Base-by-base conservation (phyloP, 2,329 filamentous ascomycete species). In the Aspergillus sergii region DNA sequence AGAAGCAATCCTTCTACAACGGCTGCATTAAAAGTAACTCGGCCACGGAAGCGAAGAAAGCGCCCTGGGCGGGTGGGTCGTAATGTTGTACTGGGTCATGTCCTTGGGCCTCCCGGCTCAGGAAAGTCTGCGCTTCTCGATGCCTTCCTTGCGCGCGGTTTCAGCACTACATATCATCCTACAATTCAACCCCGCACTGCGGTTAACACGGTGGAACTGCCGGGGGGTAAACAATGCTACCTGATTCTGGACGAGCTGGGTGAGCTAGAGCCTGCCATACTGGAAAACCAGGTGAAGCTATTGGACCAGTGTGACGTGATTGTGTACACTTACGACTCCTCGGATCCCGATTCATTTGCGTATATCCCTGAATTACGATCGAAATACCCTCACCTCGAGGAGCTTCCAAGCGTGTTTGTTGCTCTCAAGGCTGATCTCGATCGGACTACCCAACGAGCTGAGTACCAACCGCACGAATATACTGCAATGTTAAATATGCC, bases 271-370 rank as follows among this genome's bases (percentile, higher is more conserved):
- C 91, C 93, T 0, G 95, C 95, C 14, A 93, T 98, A 60, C 83
- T 99, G 3, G 95, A 98, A 61, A 99, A 99, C 74, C 89, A 90
- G 73, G 87, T 89, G 51, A 97, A 96, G 78, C 84, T 82, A 4
- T 72, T 99, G 16, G 93, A 97, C 72, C 89, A 93, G 7, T 98
- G 94, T 78, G 95, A 99, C 77, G 85, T 99, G 28, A 86, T 99
- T 53, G 96, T 94, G 79, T 98, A 96, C 79, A 90, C 93, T 0
- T 99, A 98, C 79, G 95, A 99, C 80, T 98, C 94, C 2, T 96
- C 93, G 1, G 94, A 99, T 66, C 94, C 95, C 0, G 94, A 98
- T 77, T 97, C 93, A 4, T 99, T 99, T 77, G 89, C 91, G 1
- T 94, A 98, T 73, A 93, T 99, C 59, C 91, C 94, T 43, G 86